phyloP scores from a whole-genome alignment of 2,329 filamentous ascomycete genomes.

The Talaromyces funiculosus region DNA sequence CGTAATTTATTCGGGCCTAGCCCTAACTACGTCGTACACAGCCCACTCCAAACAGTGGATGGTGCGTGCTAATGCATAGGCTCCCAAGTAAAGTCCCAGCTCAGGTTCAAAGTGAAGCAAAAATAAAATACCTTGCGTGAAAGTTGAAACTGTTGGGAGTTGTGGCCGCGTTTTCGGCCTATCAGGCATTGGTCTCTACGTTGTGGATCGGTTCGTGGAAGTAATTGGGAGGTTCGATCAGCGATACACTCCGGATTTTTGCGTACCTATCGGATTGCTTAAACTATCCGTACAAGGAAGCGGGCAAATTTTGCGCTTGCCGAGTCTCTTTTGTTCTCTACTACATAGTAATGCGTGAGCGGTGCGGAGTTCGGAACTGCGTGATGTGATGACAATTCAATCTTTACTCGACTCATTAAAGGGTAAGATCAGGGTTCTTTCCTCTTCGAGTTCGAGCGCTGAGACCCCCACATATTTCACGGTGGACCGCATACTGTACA shows the following conservation, averaged over 20 bases:
- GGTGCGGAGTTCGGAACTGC: not conserved
- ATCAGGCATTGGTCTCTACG: not conserved
- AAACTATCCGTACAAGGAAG: not conserved
- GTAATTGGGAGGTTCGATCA: not conserved
- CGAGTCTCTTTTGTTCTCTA: not conserved
- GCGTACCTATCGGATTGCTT: not conserved
- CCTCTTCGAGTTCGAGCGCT: not conserved
- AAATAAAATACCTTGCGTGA: not conserved
- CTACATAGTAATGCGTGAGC: not conserved
- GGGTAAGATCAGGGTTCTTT: not conserved
- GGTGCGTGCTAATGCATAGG: not conserved
- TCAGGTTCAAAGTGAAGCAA: slow-evolving; percentile 9
- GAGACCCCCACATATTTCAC: not conserved
- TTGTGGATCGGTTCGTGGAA: not conserved
- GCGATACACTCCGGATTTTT: not conserved
- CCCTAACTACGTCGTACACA: not conserved
- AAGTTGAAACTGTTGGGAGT: not conserved
- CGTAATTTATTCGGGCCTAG: slow-evolving; percentile 2
- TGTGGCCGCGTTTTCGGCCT: not conserved
- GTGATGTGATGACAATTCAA: not conserved
- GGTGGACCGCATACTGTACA: not conserved
- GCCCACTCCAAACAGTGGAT: not conserved
- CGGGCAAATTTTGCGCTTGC: not conserved
- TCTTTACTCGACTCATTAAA: not conserved
- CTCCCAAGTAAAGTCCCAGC: slow-evolving; percentile 2